Percentiles rank a stretch among this genome's conserved stretches.
phyloP scores from a whole-genome alignment of 192 early-diverging fungal genomes.

The Coemansia sp. region DNA sequence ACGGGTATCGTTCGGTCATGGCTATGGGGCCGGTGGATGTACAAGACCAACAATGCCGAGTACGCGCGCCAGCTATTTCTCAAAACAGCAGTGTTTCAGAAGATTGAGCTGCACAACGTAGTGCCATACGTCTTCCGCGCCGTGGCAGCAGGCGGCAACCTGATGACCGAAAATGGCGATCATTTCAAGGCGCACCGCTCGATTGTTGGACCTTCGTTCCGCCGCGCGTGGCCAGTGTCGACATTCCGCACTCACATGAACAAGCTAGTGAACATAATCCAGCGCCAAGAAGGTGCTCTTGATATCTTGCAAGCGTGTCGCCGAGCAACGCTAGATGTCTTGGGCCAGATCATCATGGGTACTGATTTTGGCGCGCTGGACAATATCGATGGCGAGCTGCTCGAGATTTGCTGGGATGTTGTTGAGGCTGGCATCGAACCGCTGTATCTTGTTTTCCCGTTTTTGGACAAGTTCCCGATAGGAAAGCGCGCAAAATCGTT shows the following conservation, averaged over 20 bases:
- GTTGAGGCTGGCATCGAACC: slow-evolving; percentile 48
- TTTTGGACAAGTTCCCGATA: slow-evolving; percentile 48
- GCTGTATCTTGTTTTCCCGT: slow-evolving; percentile 52
- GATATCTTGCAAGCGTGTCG: slow-evolving; percentile 39
- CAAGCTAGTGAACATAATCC: slow-evolving; percentile 36
- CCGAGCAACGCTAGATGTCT: slow-evolving; percentile 42
- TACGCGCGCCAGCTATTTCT: slow-evolving; percentile 49
- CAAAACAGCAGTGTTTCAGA: slow-evolving; percentile 42
- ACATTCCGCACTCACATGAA: slow-evolving; percentile 32
- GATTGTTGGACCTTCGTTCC: slow-evolving; percentile 49
- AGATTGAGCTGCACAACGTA: slow-evolving; percentile 50
- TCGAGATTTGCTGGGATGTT: slow-evolving; percentile 50
- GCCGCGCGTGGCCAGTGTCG: slow-evolving; percentile 42
- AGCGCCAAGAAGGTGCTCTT: not conserved
- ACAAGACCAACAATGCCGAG: slow-evolving; percentile 52
- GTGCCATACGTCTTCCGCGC: slow-evolving; percentile 46
- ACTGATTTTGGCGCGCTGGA: slow-evolving; percentile 49
- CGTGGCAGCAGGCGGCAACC: slow-evolving; percentile 43
- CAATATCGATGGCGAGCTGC: slow-evolving; percentile 41
- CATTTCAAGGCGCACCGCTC: slow-evolving; percentile 45
- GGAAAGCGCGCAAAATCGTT: slow-evolving; percentile 39
- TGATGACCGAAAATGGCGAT: slow-evolving; percentile 52
- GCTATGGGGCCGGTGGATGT: slow-evolving; percentile 54
- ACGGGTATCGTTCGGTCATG: slow-evolving; percentile 40
- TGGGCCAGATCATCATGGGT: slow-evolving; percentile 52